phyloP scores from a whole-genome alignment of 305 asterid species.

The Fraxinus paxiana region DNA sequence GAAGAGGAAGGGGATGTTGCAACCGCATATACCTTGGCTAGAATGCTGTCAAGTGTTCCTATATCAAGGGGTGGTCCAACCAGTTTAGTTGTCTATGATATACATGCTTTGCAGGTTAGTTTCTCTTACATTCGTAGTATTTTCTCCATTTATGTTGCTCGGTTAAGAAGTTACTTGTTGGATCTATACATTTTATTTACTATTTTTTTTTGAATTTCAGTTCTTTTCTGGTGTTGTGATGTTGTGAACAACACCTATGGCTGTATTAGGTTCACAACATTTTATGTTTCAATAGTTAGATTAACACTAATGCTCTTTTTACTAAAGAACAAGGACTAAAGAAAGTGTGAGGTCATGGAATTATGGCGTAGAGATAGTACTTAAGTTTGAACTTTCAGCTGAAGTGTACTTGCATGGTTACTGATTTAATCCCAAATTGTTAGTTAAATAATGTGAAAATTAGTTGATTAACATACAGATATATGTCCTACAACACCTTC shows the following conservation, averaged over 20 bases:
- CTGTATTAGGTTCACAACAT: neutral
- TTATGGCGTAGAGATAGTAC: neutral
- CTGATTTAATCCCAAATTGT: neutral
- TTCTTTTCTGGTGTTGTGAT: neutral
- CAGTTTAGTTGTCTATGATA: conserved; percentile 87
- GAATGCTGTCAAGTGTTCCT: conserved; percentile 88
- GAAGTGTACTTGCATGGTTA: neutral
- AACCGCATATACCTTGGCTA: conserved; percentile 95
- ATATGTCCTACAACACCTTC: neutral
- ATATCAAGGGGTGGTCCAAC: conserved; percentile 97
- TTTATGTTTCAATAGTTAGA: neutral
- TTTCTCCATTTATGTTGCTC: neutral
- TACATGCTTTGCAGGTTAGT: conserved; percentile 89
- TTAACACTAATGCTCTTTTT: neutral
- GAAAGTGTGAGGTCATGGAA: neutral
- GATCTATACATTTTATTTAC: neutral
- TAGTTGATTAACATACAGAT: neutral
- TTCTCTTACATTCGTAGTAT: conserved; percentile 9
- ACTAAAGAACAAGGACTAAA: neutral
- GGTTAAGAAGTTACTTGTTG: neutral
- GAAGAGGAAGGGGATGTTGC: conserved; percentile 99
- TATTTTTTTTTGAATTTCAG: neutral
- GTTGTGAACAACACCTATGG: neutral
- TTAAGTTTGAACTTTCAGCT: neutral
- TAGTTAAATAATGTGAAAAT: neutral